These are phyloP conservation scores for Metschnikowia continentalis DNA, from an alignment of 805 yeast genomes.

Conservation along the genomic window DNA sequence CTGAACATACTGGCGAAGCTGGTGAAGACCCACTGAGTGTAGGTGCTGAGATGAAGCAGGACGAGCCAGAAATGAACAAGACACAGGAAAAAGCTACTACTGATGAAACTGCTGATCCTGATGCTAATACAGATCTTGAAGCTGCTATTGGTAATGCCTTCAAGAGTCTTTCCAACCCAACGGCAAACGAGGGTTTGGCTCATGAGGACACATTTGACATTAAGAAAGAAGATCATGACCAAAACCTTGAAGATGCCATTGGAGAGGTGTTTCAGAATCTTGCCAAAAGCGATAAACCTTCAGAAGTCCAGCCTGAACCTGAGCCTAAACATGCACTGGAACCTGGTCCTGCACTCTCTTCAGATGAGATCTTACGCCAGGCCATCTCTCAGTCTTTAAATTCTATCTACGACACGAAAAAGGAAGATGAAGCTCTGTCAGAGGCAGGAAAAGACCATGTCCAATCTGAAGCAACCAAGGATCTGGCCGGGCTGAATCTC, in stretches of 20 bases:
- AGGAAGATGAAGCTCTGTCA: conserved; percentile 13
- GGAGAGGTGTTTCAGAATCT: conserved; percentile 8
- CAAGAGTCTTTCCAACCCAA: conserved; percentile 6
- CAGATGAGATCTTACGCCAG: conserved; percentile 1
- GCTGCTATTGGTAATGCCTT: conserved; percentile 32
- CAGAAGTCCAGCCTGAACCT: background rate
- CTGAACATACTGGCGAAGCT: too few relatives aligned
- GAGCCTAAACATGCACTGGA: background rate
- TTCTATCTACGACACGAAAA: background rate
- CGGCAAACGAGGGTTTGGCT: background rate
- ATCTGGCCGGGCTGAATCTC: background rate
- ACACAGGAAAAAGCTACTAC: background rate
- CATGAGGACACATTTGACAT: background rate
- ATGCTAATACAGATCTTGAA: conserved; percentile 6
- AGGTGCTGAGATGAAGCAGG: too few relatives aligned
- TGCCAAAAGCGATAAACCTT: background rate
- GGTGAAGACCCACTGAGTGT: too few relatives aligned
- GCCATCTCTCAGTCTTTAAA: background rate
- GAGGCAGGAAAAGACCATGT: too few relatives aligned
- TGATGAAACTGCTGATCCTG: too few relatives aligned
- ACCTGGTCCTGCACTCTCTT: background rate
- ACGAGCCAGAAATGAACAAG: too few relatives aligned
- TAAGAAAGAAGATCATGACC: background rate
- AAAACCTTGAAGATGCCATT: conserved; percentile 10
- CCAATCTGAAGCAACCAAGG: background rate